A percentile compares a stretch with the other conserved stretches of the same genome.
Conservation (phyloP, 208 protist species). For the Acanthamoeba sp. region DNA sequence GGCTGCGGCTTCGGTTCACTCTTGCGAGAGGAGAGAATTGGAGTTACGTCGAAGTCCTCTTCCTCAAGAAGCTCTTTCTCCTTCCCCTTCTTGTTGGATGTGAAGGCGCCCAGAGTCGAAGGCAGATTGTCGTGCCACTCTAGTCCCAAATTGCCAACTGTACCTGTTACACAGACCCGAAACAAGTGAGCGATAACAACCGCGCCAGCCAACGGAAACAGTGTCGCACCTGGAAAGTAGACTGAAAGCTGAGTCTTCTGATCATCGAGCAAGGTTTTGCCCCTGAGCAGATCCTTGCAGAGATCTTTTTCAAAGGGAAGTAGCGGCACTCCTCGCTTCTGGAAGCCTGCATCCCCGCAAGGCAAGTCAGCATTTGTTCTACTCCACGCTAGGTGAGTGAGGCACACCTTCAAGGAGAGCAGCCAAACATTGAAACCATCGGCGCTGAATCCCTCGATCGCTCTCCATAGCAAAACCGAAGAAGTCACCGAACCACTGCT, state of each 20-base stretch:
- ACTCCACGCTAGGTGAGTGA: neutral
- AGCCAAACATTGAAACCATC: constrained; percentile 50
- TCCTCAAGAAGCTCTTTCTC: neutral
- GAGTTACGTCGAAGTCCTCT: neutral
- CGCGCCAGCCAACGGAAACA: neutral
- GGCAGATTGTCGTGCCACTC: constrained; percentile 43
- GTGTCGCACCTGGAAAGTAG: constrained; percentile 36
- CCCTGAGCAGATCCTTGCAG: constrained; percentile 22
- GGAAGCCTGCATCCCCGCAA: neutral
- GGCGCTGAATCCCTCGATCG: neutral
- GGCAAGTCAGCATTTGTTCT: neutral
- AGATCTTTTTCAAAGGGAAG: neutral
- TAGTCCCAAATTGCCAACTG: constrained; percentile 31
- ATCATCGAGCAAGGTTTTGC: constrained; percentile 1
- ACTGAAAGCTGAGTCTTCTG: constrained; percentile 5
- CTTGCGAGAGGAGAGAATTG: neutral
- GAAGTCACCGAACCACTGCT: constrained; percentile 57
- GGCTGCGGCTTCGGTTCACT: neutral
- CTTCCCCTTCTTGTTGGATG: neutral
- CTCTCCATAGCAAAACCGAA: neutral
- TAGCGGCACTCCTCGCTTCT: neutral
- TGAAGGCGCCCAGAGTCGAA: neutral
- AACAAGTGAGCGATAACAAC: neutral
- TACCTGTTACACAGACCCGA: neutral
- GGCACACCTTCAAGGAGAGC: neutral